A percentile compares a stretch with the other conserved stretches of the same genome.
phyloP scores from a whole-genome alignment of 306 rosid genomes.

The Pterocarpus santalinus region DNA sequence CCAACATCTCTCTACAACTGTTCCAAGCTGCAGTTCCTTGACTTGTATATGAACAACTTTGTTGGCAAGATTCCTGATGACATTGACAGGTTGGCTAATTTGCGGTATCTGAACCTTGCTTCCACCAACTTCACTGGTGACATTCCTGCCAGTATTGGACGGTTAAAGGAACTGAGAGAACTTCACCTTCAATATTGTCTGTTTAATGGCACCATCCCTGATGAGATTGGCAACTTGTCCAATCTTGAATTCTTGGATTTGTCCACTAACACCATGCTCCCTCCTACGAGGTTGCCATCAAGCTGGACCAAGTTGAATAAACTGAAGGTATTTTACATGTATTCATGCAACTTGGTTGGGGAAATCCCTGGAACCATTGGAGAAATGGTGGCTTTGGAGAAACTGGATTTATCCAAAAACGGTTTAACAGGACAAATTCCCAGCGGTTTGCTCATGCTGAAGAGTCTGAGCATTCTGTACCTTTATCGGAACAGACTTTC shows the following conservation, averaged over 20 bases:
- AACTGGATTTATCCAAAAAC: conserved; percentile 54
- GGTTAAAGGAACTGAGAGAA: conserved; percentile 48
- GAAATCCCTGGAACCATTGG: conserved; percentile 68
- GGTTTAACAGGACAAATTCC: conserved; percentile 65
- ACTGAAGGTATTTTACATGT: conserved; percentile 55
- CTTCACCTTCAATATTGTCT: conserved; percentile 46
- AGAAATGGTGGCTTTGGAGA: conserved; percentile 62
- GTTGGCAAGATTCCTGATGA: conserved; percentile 62
- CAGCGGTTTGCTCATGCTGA: conserved; percentile 53
- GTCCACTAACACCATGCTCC: conserved; percentile 35
- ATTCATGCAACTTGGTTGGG: conserved; percentile 56
- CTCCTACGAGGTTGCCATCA: conserved; percentile 51
- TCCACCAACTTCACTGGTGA: conserved; percentile 62
- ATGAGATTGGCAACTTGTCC: conserved; percentile 66
- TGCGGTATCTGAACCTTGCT: conserved; percentile 56
- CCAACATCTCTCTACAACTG: conserved; percentile 67
- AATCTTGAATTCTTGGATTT: conserved; percentile 59
- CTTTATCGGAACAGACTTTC: conserved; percentile 58
- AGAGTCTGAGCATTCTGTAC: conserved; percentile 55
- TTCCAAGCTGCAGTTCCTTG: conserved; percentile 58
- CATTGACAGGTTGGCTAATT: conserved; percentile 50
- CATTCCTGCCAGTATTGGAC: conserved; percentile 65
- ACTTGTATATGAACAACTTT: conserved; percentile 62
- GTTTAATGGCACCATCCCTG: conserved; percentile 61
- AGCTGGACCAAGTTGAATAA: conserved; percentile 60